These are phyloP conservation scores for Phytophthora meadii DNA, from an alignment of 352 stramenopile genomes.

Conservation along the genomic window DNA sequence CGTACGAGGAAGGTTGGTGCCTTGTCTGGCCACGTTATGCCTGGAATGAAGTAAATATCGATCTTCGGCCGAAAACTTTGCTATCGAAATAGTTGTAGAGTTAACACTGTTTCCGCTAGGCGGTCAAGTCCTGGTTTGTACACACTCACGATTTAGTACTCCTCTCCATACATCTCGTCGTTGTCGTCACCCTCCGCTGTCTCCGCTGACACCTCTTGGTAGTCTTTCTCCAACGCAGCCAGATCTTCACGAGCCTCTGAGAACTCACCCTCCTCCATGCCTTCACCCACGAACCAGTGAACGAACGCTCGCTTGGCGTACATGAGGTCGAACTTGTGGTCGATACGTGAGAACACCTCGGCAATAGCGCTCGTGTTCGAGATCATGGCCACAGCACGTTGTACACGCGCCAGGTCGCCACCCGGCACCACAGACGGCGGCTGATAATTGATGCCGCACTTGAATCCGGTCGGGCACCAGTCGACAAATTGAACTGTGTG, in stretches of 20 bases:
- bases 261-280: slow-evolving; percentile 99
- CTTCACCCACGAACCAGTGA: slow-evolving; percentile 98
- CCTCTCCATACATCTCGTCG: slow-evolving; percentile 4
- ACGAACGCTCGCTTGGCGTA: slow-evolving; percentile 89
- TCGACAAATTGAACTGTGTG: slow-evolving; percentile 99
- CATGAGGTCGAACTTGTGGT: slow-evolving; percentile 97
- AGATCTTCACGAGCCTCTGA: slow-evolving; percentile 37
- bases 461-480: slow-evolving; percentile 99
- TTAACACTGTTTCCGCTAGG: not conserved
- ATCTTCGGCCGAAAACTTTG: no score
- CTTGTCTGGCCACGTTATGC: slow-evolving; percentile 29
- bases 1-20: slow-evolving; percentile 29
- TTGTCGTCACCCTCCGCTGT: slow-evolving; percentile 2
- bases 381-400: slow-evolving; percentile 98
- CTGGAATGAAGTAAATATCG: slow-evolving; percentile 11
- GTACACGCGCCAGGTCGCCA: slow-evolving; percentile 97
- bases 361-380: slow-evolving; percentile 98
- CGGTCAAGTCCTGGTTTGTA: not conserved
- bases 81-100: no score
- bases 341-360: slow-evolving; percentile 96
- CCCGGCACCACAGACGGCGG: slow-evolving; percentile 95
- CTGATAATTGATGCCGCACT: slow-evolving; percentile 99
- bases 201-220: not conserved
- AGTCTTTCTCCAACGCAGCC: slow-evolving; percentile 1
- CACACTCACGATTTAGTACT: slow-evolving; percentile 1